phyloP scores from a whole-genome alignment of 1,284 basidiomycete genomes.

The Gomphus bonarii region DNA sequence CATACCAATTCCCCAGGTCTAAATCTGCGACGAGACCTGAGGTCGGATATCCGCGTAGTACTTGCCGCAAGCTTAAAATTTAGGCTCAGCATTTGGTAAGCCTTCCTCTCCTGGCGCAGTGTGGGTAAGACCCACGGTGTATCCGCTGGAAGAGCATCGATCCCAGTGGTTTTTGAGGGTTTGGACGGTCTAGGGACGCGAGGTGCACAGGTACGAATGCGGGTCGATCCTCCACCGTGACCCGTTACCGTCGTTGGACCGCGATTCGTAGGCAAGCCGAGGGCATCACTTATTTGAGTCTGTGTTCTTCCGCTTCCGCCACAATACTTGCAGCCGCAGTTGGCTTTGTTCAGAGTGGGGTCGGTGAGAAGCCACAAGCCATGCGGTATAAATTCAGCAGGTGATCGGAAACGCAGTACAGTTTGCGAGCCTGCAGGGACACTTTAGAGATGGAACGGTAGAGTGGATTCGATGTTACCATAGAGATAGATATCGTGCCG shows the following conservation, averaged over 20 bases:
- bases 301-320: constrained; percentile 44
- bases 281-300: constrained; percentile 49
- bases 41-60: background rate
- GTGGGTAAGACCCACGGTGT: background rate
- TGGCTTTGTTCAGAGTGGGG: constrained; percentile 30
- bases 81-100: background rate
- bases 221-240: background rate
- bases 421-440: constrained; percentile 30
- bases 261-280: constrained; percentile 31
- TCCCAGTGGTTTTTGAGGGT: background rate
- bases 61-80: background rate
- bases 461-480: constrained; percentile 34
- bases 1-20: constrained; percentile 66
- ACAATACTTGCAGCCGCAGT: constrained; percentile 75
- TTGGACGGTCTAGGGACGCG: background rate
- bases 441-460: constrained; percentile 9
- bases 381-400: constrained; percentile 73
- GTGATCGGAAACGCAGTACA: constrained; percentile 55
- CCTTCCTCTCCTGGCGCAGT: background rate
- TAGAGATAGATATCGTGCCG: constrained; percentile 69
- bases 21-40: constrained; percentile 21
- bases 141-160: background rate
- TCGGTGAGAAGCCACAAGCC: constrained; percentile 67
- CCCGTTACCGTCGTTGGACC: background rate
- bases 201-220: background rate